These are phyloP conservation scores for Eleusine indica DNA, from an alignment of 176 grass and related monocot species.

Conservation along the genomic window DNA sequence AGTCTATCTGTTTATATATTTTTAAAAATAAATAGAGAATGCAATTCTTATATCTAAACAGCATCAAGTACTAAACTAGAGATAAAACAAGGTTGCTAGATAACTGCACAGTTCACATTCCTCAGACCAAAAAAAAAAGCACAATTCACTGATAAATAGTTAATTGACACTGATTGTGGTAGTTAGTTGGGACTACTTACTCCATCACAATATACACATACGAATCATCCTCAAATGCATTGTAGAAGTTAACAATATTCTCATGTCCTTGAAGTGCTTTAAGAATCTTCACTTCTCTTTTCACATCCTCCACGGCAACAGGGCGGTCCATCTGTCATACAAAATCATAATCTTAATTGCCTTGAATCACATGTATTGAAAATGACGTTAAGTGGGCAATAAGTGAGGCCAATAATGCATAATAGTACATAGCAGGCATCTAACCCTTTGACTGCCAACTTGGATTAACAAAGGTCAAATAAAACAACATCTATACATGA, in stretches of 20 bases:
- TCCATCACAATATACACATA: conserved; percentile 97
- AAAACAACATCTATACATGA: not conserved
- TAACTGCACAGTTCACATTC: not conserved
- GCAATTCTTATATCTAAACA: not conserved
- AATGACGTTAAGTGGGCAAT: conserved; percentile 6
- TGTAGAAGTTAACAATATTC: conserved; percentile 89
- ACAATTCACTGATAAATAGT: not conserved
- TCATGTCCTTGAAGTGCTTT: conserved; percentile 82
- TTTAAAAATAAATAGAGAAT: conserved; percentile 26
- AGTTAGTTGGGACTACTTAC: conserved; percentile 56
- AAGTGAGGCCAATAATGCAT: conserved; percentile 9
- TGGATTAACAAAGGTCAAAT: not conserved
- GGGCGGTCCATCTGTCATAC: conserved; percentile 70
- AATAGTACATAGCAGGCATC: not conserved
- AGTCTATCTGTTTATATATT: not conserved
- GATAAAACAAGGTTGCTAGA: conserved; percentile 7
- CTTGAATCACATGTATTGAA: conserved; percentile 35
- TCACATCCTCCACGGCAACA: conserved; percentile 83
- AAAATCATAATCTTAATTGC: conserved; percentile 24
- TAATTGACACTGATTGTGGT: not conserved
- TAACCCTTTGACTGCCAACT: conserved; percentile 11
- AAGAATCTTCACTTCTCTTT: conserved; percentile 90
- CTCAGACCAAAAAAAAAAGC: not conserved
- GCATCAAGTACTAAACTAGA: conserved; percentile 10
- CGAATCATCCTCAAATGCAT: conserved; percentile 81